Percentiles rank a stretch among this genome's conserved stretches.
These are phyloP conservation scores for Saccharomycopsis hybrid DNA, from an alignment of 1,139 yeast genomes.

Conservation along the genomic window DNA sequence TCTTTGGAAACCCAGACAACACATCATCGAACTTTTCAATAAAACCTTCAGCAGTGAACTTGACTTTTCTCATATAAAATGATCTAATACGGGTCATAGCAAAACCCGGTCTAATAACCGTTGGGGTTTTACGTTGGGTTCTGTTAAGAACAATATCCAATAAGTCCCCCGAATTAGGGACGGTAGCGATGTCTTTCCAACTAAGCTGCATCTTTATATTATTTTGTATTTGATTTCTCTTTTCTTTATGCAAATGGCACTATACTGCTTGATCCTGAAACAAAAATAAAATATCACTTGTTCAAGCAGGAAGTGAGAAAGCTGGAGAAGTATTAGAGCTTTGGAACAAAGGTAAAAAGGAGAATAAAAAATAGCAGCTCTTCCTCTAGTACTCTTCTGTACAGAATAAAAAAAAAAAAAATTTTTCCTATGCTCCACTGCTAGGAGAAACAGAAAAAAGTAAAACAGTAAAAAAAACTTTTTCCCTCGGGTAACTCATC, in stretches of 20 bases:
- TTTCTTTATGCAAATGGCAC: too few relatives aligned
- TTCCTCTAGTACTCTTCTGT: too few relatives aligned
- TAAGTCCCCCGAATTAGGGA: slow-evolving; percentile 86
- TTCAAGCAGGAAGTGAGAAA: too few relatives aligned
- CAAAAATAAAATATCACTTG: too few relatives aligned
- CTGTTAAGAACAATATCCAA: slow-evolving; percentile 94
- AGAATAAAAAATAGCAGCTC: too few relatives aligned
- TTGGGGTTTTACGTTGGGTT: slow-evolving; percentile 97
- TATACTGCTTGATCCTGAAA: too few relatives aligned
- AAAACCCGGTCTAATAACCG: slow-evolving; percentile 95
- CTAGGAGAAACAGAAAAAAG: too few relatives aligned
- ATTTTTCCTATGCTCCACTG: too few relatives aligned
- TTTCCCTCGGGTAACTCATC: slow-evolving; percentile 4
- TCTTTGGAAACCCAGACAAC: slow-evolving; percentile 86
- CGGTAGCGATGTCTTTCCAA: slow-evolving; percentile 97
- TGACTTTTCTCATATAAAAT: slow-evolving; percentile 97
- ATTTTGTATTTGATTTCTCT: not conserved
- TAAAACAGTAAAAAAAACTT: too few relatives aligned
- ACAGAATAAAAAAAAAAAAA: too few relatives aligned
- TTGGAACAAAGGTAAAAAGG: too few relatives aligned
- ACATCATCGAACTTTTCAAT: slow-evolving; percentile 84
- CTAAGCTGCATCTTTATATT: slow-evolving; percentile 72
- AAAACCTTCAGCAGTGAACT: slow-evolving; percentile 93
- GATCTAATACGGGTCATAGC: slow-evolving; percentile 93
- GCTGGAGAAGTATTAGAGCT: too few relatives aligned